Evolutionary conservation across 495 filamentous ascomycete genomes (phyloP).

Genomic region (Podospora fimiseda): DNA sequence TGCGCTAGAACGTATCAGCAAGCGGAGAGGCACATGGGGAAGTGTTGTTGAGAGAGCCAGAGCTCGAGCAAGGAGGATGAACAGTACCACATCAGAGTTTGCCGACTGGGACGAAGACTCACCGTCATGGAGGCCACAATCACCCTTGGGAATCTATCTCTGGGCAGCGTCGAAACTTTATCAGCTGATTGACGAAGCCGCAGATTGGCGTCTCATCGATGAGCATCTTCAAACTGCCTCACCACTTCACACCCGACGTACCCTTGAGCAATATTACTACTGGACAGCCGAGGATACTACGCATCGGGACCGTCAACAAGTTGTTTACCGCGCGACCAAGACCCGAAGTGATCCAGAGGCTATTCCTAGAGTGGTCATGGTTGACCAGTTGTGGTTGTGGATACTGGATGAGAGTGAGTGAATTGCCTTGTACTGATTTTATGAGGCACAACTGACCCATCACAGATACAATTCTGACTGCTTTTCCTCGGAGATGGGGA

Average conservation of each 20-base stretch:
- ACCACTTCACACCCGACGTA: slow-evolving; percentile 14
- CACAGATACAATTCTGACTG: slow-evolving; percentile 56
- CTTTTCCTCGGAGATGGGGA: slow-evolving; percentile 62
- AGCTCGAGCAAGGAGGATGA: slow-evolving; percentile 10
- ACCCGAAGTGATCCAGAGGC: slow-evolving; percentile 18
- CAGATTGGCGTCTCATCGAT: slow-evolving; percentile 21
- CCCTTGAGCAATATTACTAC: slow-evolving; percentile 19
- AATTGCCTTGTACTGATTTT: not conserved
- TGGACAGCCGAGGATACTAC: slow-evolving; percentile 19
- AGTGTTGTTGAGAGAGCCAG: slow-evolving; percentile 20
- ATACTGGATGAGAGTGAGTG: slow-evolving; percentile 46
- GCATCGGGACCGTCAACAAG: slow-evolving; percentile 18
- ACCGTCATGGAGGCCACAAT: slow-evolving; percentile 19
- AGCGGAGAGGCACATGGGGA: slow-evolving; percentile 20
- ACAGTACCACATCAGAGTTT: slow-evolving; percentile 11
- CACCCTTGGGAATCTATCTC: slow-evolving; percentile 17
- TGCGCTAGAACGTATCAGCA: slow-evolving; percentile 16
- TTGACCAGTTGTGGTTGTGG: slow-evolving; percentile 72
- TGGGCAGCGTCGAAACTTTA: slow-evolving; percentile 23
- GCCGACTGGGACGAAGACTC: slow-evolving; percentile 10
- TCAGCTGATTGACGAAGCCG: slow-evolving; percentile 24
- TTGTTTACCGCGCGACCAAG: slow-evolving; percentile 17
- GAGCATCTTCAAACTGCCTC: slow-evolving; percentile 20
- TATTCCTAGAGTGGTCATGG: slow-evolving; percentile 65
- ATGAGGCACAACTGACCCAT: too few relatives aligned